These are phyloP conservation scores for Meyerozyma sp. DNA, from an alignment of 1,139 yeast genomes.

Conservation along the genomic window DNA sequence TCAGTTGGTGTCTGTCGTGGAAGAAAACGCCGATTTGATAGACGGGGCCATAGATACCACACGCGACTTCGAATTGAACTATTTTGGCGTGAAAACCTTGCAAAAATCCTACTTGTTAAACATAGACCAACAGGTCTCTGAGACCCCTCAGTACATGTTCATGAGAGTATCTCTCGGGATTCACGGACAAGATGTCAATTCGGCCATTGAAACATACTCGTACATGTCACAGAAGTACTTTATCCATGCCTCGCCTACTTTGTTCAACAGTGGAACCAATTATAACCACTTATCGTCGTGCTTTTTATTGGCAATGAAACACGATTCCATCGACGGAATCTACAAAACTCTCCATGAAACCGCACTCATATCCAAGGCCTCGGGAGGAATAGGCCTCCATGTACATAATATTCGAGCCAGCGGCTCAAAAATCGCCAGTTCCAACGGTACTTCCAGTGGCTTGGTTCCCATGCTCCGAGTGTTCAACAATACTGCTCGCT, in stretches of 20 bases:
- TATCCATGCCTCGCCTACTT: conserved; percentile 87
- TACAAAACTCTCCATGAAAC: conserved; percentile 82
- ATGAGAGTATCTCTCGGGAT: conserved; percentile 90
- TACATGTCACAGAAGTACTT: conserved; percentile 80
- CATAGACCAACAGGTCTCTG: conserved; percentile 69
- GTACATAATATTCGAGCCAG: conserved; percentile 80
- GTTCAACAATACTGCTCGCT: conserved; percentile 85
- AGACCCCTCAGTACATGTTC: conserved; percentile 85
- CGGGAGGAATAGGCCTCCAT: conserved; percentile 88
- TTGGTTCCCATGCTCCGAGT: conserved; percentile 88
- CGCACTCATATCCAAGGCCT: conserved; percentile 83
- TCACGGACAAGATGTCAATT: conserved; percentile 68
- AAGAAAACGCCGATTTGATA: conserved; percentile 2
- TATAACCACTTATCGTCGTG: conserved; percentile 85
- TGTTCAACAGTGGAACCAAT: conserved; percentile 88
- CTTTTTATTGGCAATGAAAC: conserved; percentile 83
- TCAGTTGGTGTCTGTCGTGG: conserved; percentile 1
- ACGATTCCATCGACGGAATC: conserved; percentile 87
- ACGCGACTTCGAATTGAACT: conserved; percentile 68
- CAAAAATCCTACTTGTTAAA: conserved; percentile 78
- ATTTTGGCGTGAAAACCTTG: conserved; percentile 82
- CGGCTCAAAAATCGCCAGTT: conserved; percentile 84
- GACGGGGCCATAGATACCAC: conserved; percentile 5
- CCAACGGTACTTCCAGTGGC: conserved; percentile 87
- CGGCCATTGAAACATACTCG: conserved; percentile 74